phyloP scores from a whole-genome alignment of 768 basidiomycete species.

The Mycena filopes region DNA sequence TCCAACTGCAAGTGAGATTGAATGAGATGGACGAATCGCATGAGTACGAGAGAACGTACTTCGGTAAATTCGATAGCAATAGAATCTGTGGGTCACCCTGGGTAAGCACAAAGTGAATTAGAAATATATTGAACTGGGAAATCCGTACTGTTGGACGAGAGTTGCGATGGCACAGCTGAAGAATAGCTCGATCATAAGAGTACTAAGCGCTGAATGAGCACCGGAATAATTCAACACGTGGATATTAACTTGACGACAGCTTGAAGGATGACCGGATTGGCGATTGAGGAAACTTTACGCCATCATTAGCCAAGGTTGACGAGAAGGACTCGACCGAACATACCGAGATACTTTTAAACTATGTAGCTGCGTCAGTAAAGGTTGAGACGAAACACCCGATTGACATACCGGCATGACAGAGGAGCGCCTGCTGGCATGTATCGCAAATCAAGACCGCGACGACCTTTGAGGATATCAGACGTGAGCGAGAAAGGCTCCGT shows the following conservation, averaged over 20 bases:
- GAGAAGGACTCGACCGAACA: neutral
- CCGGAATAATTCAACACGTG: neutral
- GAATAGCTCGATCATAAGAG: constrained; percentile 16
- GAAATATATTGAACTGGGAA: neutral
- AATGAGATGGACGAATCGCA: no score
- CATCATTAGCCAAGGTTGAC: neutral
- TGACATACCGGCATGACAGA: constrained; percentile 9
- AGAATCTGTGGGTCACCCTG: neutral
- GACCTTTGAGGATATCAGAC: neutral
- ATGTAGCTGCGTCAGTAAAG: no score
- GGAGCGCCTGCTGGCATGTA: neutral
- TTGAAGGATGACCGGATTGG: neutral
- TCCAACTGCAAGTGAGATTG: neutral
- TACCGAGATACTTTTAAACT: constrained; percentile 12
- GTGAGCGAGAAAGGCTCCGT: no score
- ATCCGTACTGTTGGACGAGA: constrained; percentile 7
- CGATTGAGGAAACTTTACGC: neutral
- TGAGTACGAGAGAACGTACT: neutral
- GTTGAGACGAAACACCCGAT: no score
- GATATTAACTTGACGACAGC: constrained; percentile 1
- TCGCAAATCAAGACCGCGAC: constrained; percentile 4
- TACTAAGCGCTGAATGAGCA: neutral
- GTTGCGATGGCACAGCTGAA: constrained; percentile 12
- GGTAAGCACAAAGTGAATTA: no score
- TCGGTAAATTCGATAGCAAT: constrained; percentile 10